phyloP scores from a whole-genome alignment of 2,329 filamentous ascomycete genomes.

The Colletotrichum sp. region DNA sequence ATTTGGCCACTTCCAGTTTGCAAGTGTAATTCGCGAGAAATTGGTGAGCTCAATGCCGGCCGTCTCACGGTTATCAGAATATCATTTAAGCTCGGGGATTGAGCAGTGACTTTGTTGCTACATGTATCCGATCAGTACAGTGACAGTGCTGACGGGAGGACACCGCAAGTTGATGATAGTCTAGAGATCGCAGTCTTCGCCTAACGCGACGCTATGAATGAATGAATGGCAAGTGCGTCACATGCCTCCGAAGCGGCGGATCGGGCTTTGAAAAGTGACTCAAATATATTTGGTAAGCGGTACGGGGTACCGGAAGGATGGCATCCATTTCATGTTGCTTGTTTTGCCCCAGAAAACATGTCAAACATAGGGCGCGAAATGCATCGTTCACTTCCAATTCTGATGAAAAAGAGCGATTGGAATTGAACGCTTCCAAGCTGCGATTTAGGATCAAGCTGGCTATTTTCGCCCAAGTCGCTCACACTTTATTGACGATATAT shows the following conservation, averaged over 20 bases:
- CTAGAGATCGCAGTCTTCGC: neutral
- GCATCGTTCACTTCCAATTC: neutral
- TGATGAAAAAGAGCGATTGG: neutral
- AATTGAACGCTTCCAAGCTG: neutral
- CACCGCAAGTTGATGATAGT: neutral
- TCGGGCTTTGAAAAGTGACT: neutral
- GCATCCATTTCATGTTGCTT: neutral
- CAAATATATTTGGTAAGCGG: neutral
- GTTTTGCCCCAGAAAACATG: neutral
- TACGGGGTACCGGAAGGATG: neutral
- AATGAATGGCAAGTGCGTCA: neutral
- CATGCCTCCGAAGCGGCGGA: neutral
- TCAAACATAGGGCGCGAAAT: neutral
- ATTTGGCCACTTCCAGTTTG: too few relatives aligned
- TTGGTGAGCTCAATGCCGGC: neutral
- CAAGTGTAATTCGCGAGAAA: too few relatives aligned
- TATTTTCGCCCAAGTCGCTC: neutral
- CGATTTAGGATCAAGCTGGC: accelerated
- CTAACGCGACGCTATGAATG: neutral
- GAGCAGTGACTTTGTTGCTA: neutral
- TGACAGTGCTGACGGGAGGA: neutral
- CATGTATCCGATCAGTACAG: neutral
- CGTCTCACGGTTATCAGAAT: neutral
- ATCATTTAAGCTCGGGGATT: neutral
- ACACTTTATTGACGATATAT: neutral